Evolutionary conservation across 164 flowering plant genomes (phyloP).

Genomic region (Hamamelis virginiana): DNA sequence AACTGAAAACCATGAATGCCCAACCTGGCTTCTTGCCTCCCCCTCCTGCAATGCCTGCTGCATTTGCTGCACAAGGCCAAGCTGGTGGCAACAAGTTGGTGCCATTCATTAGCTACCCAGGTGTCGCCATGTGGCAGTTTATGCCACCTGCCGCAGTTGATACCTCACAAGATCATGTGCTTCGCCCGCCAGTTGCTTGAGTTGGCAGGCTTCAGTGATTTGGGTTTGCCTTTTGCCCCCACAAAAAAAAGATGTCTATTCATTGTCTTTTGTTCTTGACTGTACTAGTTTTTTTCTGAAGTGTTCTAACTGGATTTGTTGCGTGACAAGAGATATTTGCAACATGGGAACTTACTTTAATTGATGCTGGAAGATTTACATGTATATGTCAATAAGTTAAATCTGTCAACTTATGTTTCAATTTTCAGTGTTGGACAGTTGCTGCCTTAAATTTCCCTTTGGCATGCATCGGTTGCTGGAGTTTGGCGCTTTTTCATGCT

Average conservation of each 20-base stretch:
- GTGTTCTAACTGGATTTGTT: slow-evolving; percentile 28
- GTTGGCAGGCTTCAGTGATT: slow-evolving; percentile 12
- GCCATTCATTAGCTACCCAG: slow-evolving; percentile 78
- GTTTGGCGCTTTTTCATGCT: no score
- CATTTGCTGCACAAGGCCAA: slow-evolving; percentile 70
- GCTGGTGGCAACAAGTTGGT: slow-evolving; percentile 67
- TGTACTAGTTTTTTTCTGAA: slow-evolving; percentile 15
- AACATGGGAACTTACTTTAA: slow-evolving; percentile 7
- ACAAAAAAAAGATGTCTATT: slow-evolving; percentile 11
- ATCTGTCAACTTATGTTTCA: slow-evolving; percentile 2
- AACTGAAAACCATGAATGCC: slow-evolving; percentile 56
- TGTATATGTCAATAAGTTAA: slow-evolving; percentile 35
- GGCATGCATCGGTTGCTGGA: no score
- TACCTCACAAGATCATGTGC: slow-evolving; percentile 90
- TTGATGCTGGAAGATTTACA: slow-evolving; percentile 15
- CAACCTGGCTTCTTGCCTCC: slow-evolving; percentile 68
- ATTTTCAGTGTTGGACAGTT: not conserved
- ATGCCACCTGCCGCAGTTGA: slow-evolving; percentile 95
- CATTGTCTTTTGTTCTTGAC: slow-evolving; percentile 15
- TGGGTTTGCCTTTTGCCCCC: slow-evolving; percentile 16
- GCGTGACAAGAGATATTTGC: slow-evolving; percentile 13
- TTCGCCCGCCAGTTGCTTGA: slow-evolving; percentile 93
- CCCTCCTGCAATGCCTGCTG: slow-evolving; percentile 57
- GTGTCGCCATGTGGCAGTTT: slow-evolving; percentile 97
- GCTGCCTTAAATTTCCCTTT: no score